phyloP scores from a whole-genome alignment of 768 basidiomycete genomes.

The Exsudoporus frostii region DNA sequence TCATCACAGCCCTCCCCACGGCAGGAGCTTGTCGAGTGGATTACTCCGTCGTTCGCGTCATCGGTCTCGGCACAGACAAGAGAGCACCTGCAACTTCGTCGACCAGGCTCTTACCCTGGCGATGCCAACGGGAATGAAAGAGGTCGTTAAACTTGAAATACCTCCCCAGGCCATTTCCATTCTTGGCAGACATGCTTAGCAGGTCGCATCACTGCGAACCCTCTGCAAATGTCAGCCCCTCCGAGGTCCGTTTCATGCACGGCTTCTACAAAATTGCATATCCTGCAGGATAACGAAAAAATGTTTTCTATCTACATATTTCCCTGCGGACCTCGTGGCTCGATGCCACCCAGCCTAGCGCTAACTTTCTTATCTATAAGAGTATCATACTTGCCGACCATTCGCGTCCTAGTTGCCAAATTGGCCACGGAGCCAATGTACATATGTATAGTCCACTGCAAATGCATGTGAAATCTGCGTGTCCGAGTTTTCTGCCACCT shows the following conservation, averaged over 20 bases:
- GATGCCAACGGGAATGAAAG: slow-evolving; percentile 33
- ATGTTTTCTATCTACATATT: slow-evolving; percentile 10
- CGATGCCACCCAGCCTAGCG: slow-evolving; percentile 18
- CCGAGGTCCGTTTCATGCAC: slow-evolving; percentile 8
- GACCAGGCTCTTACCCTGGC: slow-evolving; percentile 23
- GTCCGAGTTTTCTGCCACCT: neutral
- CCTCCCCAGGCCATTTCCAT: neutral
- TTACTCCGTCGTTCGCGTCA: slow-evolving; percentile 19
- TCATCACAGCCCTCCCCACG: slow-evolving; percentile 31
- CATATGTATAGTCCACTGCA: slow-evolving; percentile 12
- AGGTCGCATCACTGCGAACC: slow-evolving; percentile 3
- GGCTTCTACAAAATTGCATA: neutral
- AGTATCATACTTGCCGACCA: slow-evolving; percentile 18
- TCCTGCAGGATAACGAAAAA: slow-evolving; percentile 9
- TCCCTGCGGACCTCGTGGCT: slow-evolving; percentile 9
- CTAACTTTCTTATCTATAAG: slow-evolving; percentile 21
- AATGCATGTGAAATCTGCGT: neutral
- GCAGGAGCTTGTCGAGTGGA: slow-evolving; percentile 25
- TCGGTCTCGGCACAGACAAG: slow-evolving; percentile 18
- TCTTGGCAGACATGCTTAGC: slow-evolving; percentile 8
- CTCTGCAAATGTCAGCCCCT: neutral
- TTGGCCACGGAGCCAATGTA: slow-evolving; percentile 16
- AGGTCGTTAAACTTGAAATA: slow-evolving; percentile 6
- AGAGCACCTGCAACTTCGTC: slow-evolving; percentile 13
- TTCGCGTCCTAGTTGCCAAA: slow-evolving; percentile 7